phyloP scores from a whole-genome alignment of 257 asterid genomes.

The Nicotiana paniculata region DNA sequence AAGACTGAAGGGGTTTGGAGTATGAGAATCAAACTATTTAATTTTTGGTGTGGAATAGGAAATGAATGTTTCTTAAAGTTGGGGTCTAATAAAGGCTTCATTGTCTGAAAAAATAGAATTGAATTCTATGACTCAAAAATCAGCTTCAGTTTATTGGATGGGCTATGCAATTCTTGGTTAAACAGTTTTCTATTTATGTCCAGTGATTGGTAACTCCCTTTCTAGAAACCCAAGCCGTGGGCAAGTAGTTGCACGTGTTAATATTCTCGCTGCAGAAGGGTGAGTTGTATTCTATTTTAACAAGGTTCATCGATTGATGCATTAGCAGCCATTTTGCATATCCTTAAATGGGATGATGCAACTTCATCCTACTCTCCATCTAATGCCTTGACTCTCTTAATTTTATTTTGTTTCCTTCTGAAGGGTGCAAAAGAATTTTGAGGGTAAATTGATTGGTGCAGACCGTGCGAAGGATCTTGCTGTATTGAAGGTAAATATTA shows the following conservation, averaged over 20 bases:
- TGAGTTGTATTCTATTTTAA: conserved; percentile 18
- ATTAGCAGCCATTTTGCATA: background rate
- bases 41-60: background rate
- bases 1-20: background rate
- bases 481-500: conserved; percentile 63
- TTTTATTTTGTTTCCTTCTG: conserved; percentile 9
- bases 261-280: conserved; percentile 91
- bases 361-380: background rate
- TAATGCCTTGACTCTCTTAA: background rate
- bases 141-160: background rate
- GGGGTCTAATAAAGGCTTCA: background rate
- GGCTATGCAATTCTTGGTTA: conserved; percentile 7
- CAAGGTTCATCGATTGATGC: background rate
- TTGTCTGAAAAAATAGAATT: background rate
- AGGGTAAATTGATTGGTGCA: conserved; percentile 84
- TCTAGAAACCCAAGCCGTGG: conserved; percentile 78
- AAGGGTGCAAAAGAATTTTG: conserved; percentile 91
- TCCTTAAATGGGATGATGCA: background rate
- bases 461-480: conserved; percentile 99
- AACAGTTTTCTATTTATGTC: conserved; percentile 14
- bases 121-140: background rate
- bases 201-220: conserved; percentile 95
- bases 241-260: conserved; percentile 91
- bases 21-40: background rate
- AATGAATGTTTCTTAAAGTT: background rate